A percentile compares a stretch with the other conserved stretches of the same genome.
Conservation (phyloP, 2,329 filamentous ascomycete species). For the Beauveria varroae region DNA sequence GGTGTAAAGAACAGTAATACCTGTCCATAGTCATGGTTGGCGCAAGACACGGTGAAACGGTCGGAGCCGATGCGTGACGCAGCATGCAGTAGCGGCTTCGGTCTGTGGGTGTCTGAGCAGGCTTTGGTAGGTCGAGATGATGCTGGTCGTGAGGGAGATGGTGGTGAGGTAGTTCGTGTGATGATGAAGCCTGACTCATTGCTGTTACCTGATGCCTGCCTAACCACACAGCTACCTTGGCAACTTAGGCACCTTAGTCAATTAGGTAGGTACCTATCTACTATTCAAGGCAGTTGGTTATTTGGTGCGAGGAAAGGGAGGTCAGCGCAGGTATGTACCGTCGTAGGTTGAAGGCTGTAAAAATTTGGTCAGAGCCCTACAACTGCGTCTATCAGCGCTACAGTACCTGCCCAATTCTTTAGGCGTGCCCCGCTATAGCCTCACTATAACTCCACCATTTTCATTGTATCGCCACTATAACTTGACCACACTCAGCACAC, state of each 20-base stretch:
- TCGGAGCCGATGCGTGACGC: not conserved
- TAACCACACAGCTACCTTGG: no score
- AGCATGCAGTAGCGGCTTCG: not conserved
- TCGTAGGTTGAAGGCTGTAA: no score
- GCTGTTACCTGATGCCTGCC: no score
- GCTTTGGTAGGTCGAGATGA: no score
- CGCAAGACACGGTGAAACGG: not conserved
- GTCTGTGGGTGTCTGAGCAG: no score
- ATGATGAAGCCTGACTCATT: no score
- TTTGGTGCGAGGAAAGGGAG: no score
- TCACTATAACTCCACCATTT: not conserved
- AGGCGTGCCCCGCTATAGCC: not conserved
- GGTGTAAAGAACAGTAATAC: conserved; percentile 1
- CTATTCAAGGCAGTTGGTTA: no score
- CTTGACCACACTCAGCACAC: no score
- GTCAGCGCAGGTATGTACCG: no score
- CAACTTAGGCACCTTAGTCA: no score
- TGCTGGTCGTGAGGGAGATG: not conserved
- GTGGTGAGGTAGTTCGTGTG: not conserved
- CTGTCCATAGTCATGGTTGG: not conserved
- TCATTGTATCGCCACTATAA: not conserved
- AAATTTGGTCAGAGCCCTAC: not conserved
- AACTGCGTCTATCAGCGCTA: not conserved
- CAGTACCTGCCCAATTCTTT: not conserved
- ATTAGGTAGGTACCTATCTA: no score